Base-by-base conservation (phyloP, 192 early-diverging fungal genomes). In the Podila epigama region DNA sequence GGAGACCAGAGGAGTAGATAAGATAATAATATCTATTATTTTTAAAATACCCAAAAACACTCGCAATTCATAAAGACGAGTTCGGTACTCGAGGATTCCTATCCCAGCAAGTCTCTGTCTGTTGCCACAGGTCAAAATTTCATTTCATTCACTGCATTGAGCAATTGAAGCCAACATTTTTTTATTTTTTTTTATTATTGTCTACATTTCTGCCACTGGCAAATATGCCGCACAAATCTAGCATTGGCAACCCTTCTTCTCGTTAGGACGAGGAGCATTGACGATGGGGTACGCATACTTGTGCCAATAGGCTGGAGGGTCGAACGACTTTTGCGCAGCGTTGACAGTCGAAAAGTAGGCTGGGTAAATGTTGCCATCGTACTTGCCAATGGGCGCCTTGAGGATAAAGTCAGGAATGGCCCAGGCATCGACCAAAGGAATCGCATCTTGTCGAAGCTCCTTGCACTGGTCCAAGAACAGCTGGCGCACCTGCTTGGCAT, bases 361-460 rank as follows among this genome's bases (percentile, higher is more conserved):
- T 52, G 75, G 51, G 70, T 88, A 88, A 48, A 86, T 84, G 50
- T 86, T 63, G 13, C 85, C 84, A 68, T 88, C 85, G 50, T 82
- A 84, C 41, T 66, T 84, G 20, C 82, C 87, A 54, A 88, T 83
- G 12, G 87, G 87, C 10, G 85, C 83, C 73, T 88, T 85, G 36
- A 87, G 37, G 22, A 88, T 48, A 69, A 82, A 88, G 52, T 87
- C 85, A 10, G 85, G 84, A 27, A 80, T 73, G 9, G 62, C 81
- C 69, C 82, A 88, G 12, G 79, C 81, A 48, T 88, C 87, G 5
- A 82, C 78, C 5, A 88, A 65, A 33, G 84, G 81, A 50, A 88
- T 77, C 1, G 77, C 82, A 44, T 87, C 68, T 44, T 69, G 66
- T 33, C 87, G 81, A 25, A 84, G 39, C 18, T 81, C 78, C 69